Conservation (phyloP, 2,329 filamentous ascomycete species). For the Verticillium isaacii region DNA sequence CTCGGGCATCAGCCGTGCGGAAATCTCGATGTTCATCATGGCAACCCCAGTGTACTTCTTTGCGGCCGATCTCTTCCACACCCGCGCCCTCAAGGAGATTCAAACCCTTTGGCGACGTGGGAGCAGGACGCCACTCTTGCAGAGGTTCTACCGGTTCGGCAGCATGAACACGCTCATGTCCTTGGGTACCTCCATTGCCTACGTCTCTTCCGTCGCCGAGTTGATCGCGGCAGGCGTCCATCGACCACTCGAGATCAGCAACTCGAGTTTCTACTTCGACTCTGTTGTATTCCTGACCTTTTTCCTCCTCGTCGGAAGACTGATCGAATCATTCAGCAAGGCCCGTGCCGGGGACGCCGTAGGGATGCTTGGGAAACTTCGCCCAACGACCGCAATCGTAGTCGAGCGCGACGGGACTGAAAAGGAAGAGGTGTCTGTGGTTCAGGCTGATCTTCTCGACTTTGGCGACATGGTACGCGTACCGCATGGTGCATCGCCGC, state of each 20-base stretch:
- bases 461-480: slow-evolving; percentile 71
- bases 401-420: slow-evolving; percentile 41
- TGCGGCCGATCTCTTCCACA: slow-evolving; percentile 80
- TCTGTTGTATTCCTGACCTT: slow-evolving; percentile 88
- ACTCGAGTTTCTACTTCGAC: slow-evolving; percentile 76
- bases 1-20: slow-evolving; percentile 68
- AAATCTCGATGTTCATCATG: slow-evolving; percentile 75
- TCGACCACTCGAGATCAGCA: slow-evolving; percentile 30
- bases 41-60: slow-evolving; percentile 85
- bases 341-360: slow-evolving; percentile 85
- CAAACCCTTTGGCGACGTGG: slow-evolving; percentile 69
- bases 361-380: slow-evolving; percentile 69
- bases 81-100: slow-evolving; percentile 73
- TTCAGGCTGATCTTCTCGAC: slow-evolving; percentile 67
- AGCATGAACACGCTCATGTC: slow-evolving; percentile 97
- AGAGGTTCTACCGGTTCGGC: slow-evolving; percentile 85
- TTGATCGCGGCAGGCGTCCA: slow-evolving; percentile 57
- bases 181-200: slow-evolving; percentile 81
- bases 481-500: slow-evolving; percentile 74
- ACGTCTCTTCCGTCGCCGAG: slow-evolving; percentile 75
- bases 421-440: slow-evolving; percentile 30
- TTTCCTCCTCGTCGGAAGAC: slow-evolving; percentile 71
- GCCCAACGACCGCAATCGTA: slow-evolving; percentile 71
- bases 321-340: slow-evolving; percentile 87
- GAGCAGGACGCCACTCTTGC: slow-evolving; percentile 66